phyloP scores from a whole-genome alignment of 768 basidiomycete genomes.

The Pleurotus eryngii region DNA sequence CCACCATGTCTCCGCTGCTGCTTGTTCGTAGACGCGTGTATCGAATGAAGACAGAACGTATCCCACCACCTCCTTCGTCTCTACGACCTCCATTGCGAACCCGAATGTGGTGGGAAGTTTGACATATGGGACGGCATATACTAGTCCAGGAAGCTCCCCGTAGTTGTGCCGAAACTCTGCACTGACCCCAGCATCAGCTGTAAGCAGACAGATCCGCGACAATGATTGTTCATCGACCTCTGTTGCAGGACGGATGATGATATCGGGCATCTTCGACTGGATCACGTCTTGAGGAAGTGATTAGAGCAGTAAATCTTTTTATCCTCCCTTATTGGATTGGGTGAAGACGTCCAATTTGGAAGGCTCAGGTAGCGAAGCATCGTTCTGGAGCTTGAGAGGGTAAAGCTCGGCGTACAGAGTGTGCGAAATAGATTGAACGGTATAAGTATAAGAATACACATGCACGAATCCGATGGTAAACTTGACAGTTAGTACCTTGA shows the following conservation, averaged over 20 bases:
- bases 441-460: background rate
- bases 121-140: constrained; percentile 76
- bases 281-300: too few species aligned
- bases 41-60: constrained; percentile 69
- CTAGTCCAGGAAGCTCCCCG: constrained; percentile 63
- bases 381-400: background rate
- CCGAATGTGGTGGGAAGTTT: constrained; percentile 66
- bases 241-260: constrained; percentile 54
- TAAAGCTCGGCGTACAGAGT: background rate
- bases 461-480: background rate
- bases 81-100: constrained; percentile 65
- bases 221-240: constrained; percentile 53
- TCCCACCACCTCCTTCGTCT: constrained; percentile 53
- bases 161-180: constrained; percentile 60
- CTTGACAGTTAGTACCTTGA: too few species aligned
- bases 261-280: constrained; percentile 25
- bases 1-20: constrained; percentile 61
- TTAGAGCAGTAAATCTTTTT: too few species aligned
- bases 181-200: constrained; percentile 66
- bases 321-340: too few species aligned
- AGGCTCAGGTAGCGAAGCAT: too few species aligned
- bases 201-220: constrained; percentile 72
- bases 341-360: too few species aligned
- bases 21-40: constrained; percentile 60
- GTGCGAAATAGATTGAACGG: background rate